phyloP scores from a whole-genome alignment of 169 alveolate species.

The Theileria equi region DNA sequence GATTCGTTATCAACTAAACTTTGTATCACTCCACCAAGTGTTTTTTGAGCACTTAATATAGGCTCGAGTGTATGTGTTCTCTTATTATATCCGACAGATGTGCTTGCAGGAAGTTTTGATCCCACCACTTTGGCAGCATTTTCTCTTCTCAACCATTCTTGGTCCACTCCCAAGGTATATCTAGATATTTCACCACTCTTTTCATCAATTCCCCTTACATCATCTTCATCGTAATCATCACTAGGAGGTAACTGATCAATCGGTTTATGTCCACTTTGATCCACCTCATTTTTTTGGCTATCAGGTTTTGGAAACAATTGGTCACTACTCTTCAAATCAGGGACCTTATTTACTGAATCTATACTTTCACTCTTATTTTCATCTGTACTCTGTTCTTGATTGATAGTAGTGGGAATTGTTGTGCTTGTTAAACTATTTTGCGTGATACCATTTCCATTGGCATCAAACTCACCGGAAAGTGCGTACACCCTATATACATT shows the following conservation, averaged over 20 bases:
- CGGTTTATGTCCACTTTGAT: conserved; percentile 1
- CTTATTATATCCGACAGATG: conserved; percentile 41
- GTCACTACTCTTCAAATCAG: no score
- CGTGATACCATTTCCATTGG: no score
- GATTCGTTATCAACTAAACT: conserved; percentile 64
- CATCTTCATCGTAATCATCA: conserved; percentile 10
- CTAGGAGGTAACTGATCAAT: background rate
- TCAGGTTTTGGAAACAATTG: background rate
- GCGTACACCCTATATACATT: background rate
- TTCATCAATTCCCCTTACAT: conserved; percentile 9
- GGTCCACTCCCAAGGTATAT: conserved; percentile 30
- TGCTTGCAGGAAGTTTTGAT: conserved; percentile 32
- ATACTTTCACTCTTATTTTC: no score
- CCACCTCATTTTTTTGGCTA: background rate
- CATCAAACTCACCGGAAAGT: no score
- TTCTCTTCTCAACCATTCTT: conserved; percentile 36
- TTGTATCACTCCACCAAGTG: conserved; percentile 62
- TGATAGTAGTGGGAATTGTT: no score
- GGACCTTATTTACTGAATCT: no score
- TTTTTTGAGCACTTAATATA: conserved; percentile 19
- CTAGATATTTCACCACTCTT: conserved; percentile 17
- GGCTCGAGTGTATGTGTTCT: conserved; percentile 33
- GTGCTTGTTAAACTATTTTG: no score
- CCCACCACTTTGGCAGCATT: conserved; percentile 20
- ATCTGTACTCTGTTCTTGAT: no score